Percentiles rank a stretch among this genome's conserved stretches.
Conservation (phyloP, 1,284 basidiomycete species). For the Trichosporon sp. region DNA sequence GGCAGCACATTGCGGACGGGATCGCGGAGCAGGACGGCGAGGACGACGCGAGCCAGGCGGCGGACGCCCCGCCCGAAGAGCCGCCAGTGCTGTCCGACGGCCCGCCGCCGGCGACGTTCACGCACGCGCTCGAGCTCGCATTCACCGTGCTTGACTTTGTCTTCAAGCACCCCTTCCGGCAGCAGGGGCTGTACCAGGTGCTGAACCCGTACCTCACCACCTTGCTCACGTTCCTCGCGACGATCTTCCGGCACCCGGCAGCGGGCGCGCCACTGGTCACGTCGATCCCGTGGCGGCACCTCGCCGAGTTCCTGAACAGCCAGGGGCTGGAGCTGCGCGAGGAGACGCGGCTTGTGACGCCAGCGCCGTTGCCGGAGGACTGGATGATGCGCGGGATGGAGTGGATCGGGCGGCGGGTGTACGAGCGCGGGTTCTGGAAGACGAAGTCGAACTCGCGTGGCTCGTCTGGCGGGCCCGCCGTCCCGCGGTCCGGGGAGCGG, state of each 20-base stretch:
- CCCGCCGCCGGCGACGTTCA: constrained; percentile 60
- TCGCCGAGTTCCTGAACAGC: constrained; percentile 61
- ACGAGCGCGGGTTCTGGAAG: constrained; percentile 85
- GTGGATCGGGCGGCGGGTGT: constrained; percentile 84
- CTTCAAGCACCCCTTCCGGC: constrained; percentile 59
- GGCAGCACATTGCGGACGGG: constrained; percentile 56
- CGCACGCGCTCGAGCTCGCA: constrained; percentile 68
- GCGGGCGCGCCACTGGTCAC: constrained; percentile 65
- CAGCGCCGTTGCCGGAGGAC: constrained; percentile 77
- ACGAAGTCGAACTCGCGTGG: constrained; percentile 44
- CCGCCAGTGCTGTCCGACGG: constrained; percentile 25
- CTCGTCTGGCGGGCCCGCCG: constrained; percentile 51
- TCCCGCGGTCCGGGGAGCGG: constrained; percentile 44
- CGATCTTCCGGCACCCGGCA: constrained; percentile 62
- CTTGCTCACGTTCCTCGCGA: constrained; percentile 80
- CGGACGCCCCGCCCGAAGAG: constrained; percentile 2
- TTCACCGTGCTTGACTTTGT: constrained; percentile 73
- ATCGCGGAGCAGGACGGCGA: constrained; percentile 44
- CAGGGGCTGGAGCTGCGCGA: constrained; percentile 56
- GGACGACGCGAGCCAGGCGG: constrained; percentile 25
- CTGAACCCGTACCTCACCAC: constrained; percentile 84
- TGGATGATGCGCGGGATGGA: constrained; percentile 93
- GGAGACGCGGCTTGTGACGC: constrained; percentile 53
- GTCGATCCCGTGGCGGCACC: constrained; percentile 75
- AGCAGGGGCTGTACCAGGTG: constrained; percentile 59